Base-by-base conservation (phyloP, 768 basidiomycete species). In the Wakefieldia striispora region DNA sequence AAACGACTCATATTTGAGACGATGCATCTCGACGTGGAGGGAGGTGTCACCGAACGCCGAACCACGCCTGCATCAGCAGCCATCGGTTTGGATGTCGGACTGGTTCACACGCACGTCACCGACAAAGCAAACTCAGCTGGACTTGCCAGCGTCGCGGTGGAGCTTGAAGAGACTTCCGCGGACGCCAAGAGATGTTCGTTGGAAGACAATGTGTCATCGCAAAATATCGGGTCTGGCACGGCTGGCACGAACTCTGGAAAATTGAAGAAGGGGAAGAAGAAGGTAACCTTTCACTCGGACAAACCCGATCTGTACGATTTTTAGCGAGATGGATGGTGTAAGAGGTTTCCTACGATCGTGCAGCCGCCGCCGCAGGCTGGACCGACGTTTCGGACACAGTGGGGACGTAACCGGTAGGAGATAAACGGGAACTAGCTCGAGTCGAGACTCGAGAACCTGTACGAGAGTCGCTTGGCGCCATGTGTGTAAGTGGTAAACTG, bases 1-100 rank as follows among this genome's bases (percentile, higher is more conserved):
- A 92, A 89, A 64, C 74, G 92, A 43, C 76, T 97, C 49, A 72
- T 95, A 19, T 81, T 98, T 58, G 95, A 97, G 72, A 97, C 93
- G 21, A 72, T 97, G 50, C 92, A 95, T 68, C 73, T 95, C 21
- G 86, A 88, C 64, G 73, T 90, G 33, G 89, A 94, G 65, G 87
- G 92, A n/a, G 88, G 92, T 14, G 81, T 91, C 23, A 75, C 80
- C 12, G 88, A 89, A 64, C 75, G 90, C 42, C 78, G 85, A 53
- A 91, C 87, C 10, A 80, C 72, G 6, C 76, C 83, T 10, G 66
- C 72, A 19, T 54, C 69, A 14, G 67, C 58, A 23, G 56, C 54
- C 14, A 55, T 57, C 5, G 49, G 54, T 20, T 24, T 49, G 13
- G 64, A 62, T 45, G 62, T 49, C 16, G 46, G 47, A 46, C 40